A percentile compares a stretch with the other conserved stretches of the same genome.
Conservation (phyloP, 495 filamentous ascomycete genomes). For the Aspergillus panamensis region DNA sequence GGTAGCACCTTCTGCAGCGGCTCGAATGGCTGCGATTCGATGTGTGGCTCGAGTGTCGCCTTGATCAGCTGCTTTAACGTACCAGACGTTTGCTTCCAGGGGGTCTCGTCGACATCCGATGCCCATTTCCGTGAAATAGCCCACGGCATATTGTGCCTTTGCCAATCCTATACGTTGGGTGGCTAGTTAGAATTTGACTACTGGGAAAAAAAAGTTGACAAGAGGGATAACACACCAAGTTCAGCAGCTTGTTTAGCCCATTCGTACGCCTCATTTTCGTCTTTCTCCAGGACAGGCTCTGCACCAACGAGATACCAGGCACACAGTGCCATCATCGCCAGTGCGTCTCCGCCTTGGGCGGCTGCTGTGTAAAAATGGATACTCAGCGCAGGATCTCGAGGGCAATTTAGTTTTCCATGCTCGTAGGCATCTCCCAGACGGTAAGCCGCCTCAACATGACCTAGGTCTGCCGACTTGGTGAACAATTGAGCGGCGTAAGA, state of each 20-base stretch:
- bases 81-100: slow-evolving; percentile 96
- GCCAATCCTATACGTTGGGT: slow-evolving; percentile 58
- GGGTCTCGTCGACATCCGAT: slow-evolving; percentile 92
- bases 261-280: slow-evolving; percentile 94
- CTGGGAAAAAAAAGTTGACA: background rate
- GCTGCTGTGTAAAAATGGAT: slow-evolving; percentile 97
- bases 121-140: slow-evolving; percentile 98
- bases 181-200: slow-evolving; percentile 8
- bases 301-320: slow-evolving; percentile 98
- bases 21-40: slow-evolving; percentile 78
- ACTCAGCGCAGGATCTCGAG: slow-evolving; percentile 84
- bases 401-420: slow-evolving; percentile 82
- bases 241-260: slow-evolving; percentile 89
- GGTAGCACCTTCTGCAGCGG: slow-evolving; percentile 72
- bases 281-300: slow-evolving; percentile 86
- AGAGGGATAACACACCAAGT: slow-evolving; percentile 57
- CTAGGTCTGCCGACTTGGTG: slow-evolving; percentile 89
- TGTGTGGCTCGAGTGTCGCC: slow-evolving; percentile 87
- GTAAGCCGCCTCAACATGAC: slow-evolving; percentile 78
- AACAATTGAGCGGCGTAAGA: slow-evolving; percentile 91
- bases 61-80: slow-evolving; percentile 90
- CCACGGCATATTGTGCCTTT: slow-evolving; percentile 93
- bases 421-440: slow-evolving; percentile 96
- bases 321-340: slow-evolving; percentile 98
- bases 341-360: slow-evolving; percentile 74